Percentiles rank a stretch among this genome's conserved stretches.
Evolutionary conservation across 371 early-diverging fungal genomes (phyloP).

Genomic region (Chytridium lagenaria): DNA sequence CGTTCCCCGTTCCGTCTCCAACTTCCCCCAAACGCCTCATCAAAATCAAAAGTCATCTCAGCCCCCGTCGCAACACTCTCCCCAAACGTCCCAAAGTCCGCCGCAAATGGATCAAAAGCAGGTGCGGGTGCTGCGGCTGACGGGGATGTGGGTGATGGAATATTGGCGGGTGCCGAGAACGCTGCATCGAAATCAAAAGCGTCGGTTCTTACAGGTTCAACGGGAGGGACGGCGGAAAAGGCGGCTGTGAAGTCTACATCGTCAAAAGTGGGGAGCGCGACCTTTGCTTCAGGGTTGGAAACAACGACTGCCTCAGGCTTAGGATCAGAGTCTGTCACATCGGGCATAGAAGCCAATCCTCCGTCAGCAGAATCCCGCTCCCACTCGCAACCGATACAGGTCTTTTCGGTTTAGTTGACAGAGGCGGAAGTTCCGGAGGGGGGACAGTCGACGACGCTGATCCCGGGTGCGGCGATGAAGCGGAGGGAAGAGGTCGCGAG

Average conservation of each 20-base stretch:
- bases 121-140: background rate
- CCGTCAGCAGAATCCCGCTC: background rate
- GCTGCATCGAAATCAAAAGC: slow-evolving; percentile 23
- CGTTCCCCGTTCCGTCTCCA: background rate
- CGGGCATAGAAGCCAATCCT: background rate
- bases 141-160: background rate
- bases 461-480: background rate
- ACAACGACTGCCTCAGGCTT: background rate
- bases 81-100: background rate
- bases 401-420: slow-evolving; percentile 4
- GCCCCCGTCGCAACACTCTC: background rate
- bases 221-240: too few species aligned
- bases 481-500: background rate
- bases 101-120: background rate
- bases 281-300: background rate
- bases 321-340: too few species aligned
- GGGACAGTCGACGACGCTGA: background rate
- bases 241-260: slow-evolving; percentile 1
- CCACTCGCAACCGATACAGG: too few species aligned
- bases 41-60: background rate
- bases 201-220: background rate
- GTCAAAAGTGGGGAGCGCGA: slow-evolving; percentile 22
- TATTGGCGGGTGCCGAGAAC: slow-evolving; percentile 1
- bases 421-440: slow-evolving; percentile 2
- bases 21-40: slow-evolving; percentile 14